A percentile compares a stretch with the other conserved stretches of the same genome.
phyloP scores from a whole-genome alignment of 2,329 filamentous ascomycete species.

The Monilinia aucupariae region DNA sequence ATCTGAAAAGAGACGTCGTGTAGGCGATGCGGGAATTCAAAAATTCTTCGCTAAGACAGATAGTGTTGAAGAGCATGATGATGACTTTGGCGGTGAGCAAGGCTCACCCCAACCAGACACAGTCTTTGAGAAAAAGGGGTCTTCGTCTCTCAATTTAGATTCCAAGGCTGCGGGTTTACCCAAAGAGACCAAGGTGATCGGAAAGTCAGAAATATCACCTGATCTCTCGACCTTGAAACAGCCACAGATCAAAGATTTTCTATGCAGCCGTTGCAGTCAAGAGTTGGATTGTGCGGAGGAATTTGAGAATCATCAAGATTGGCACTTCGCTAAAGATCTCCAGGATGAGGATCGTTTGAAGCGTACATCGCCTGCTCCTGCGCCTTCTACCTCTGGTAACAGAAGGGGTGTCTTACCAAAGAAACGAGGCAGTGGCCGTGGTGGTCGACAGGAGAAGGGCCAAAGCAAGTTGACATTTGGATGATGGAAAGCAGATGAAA shows the following conservation, averaged over 20 bases:
- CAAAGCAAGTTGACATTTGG: slow-evolving; percentile 56
- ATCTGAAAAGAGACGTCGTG: slow-evolving; percentile 33
- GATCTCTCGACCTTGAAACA: slow-evolving; percentile 33
- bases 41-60: slow-evolving; percentile 33
- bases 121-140: slow-evolving; percentile 19
- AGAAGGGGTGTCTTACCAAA: slow-evolving; percentile 27
- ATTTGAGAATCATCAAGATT: slow-evolving; percentile 76
- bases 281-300: slow-evolving; percentile 52
- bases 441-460: slow-evolving; percentile 44
- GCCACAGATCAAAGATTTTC: slow-evolving; percentile 38
- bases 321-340: slow-evolving; percentile 88
- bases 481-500: slow-evolving; percentile 22
- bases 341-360: slow-evolving; percentile 44
- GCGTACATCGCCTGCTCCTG: slow-evolving; percentile 15
- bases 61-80: slow-evolving; percentile 28
- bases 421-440: slow-evolving; percentile 27
- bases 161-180: slow-evolving; percentile 20
- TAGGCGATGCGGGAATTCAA: slow-evolving; percentile 29
- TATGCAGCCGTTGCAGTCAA: slow-evolving; percentile 62
- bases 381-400: slow-evolving; percentile 32
- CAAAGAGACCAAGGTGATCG: slow-evolving; percentile 31
- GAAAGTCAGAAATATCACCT: slow-evolving; percentile 26
- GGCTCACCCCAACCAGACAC: slow-evolving; percentile 20
- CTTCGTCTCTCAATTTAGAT: not conserved
- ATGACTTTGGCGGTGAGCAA: slow-evolving; percentile 32